Conservation (phyloP, 1,284 basidiomycete genomes). For the Trichosporon inkin region DNA sequence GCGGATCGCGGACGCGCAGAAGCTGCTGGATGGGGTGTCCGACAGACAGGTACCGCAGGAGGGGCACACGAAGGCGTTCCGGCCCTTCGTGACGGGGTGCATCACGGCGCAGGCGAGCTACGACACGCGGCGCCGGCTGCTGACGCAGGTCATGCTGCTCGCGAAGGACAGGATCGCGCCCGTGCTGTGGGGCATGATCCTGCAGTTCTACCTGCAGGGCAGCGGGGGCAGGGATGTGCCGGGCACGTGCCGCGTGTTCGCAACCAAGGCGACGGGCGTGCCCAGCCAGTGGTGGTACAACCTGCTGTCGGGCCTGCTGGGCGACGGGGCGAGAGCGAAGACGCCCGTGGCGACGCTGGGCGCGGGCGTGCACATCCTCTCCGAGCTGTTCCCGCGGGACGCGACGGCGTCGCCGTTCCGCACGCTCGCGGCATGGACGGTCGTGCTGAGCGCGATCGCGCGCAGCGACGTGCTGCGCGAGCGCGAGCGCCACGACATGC, state of each 20-base stretch:
- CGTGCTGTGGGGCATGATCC: background rate
- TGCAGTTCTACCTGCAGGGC: conserved; percentile 14
- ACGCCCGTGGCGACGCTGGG: background rate
- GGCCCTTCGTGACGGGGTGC: background rate
- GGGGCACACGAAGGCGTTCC: background rate
- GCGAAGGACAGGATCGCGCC: background rate
- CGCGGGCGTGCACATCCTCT: conserved; percentile 12
- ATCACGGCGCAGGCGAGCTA: background rate
- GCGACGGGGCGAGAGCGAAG: background rate
- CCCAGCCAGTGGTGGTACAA: background rate
- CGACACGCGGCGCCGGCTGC: background rate
- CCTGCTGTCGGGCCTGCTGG: background rate
- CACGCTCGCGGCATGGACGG: background rate
- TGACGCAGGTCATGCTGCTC: conserved; percentile 4
- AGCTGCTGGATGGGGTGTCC: background rate
- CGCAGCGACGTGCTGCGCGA: background rate
- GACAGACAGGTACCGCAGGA: background rate
- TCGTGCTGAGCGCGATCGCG: background rate
- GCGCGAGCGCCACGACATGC: background rate
- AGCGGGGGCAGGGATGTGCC: background rate
- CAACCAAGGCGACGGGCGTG: background rate
- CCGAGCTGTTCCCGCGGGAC: background rate
- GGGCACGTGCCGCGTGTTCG: background rate
- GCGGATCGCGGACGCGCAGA: background rate
- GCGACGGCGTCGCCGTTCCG: background rate